Evolutionary conservation across 345 rosid species (phyloP).

Genomic region (Linum lewisii): DNA sequence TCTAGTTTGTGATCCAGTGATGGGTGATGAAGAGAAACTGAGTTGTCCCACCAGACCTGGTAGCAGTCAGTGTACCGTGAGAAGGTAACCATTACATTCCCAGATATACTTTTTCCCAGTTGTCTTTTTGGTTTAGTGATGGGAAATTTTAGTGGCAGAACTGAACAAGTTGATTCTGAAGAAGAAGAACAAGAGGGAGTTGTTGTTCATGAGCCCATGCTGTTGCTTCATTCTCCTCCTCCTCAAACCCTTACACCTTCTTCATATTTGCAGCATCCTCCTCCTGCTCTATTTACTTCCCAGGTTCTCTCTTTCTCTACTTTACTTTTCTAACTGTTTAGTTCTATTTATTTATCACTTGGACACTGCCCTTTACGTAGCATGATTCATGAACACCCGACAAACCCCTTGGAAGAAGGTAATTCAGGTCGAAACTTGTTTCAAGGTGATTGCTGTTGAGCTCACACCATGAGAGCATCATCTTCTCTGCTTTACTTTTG

Average conservation of each 20-base stretch:
- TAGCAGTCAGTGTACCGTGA: slow-evolving; percentile 78
- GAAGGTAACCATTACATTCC: slow-evolving; percentile 42
- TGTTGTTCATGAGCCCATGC: slow-evolving; percentile 24
- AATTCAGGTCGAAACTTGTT: too few relatives aligned
- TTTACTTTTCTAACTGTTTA: neutral
- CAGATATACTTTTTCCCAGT: slow-evolving; percentile 2
- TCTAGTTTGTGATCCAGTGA: slow-evolving; percentile 95
- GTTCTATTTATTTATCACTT: too few relatives aligned
- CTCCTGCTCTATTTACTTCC: slow-evolving; percentile 12
- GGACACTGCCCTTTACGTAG: too few relatives aligned
- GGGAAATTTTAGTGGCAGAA: slow-evolving; percentile 58
- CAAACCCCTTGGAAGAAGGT: too few relatives aligned
- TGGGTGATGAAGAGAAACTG: slow-evolving; percentile 99
- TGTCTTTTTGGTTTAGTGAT: slow-evolving; percentile 28
- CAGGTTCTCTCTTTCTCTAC: slow-evolving; percentile 18
- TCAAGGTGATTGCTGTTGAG: too few relatives aligned
- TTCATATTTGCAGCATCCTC: slow-evolving; percentile 3
- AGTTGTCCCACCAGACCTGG: slow-evolving; percentile 80
- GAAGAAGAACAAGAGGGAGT: slow-evolving; percentile 12
- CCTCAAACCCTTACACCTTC: slow-evolving; percentile 13
- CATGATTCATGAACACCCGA: too few relatives aligned
- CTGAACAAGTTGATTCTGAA: slow-evolving; percentile 19
- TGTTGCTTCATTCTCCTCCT: slow-evolving; percentile 21
- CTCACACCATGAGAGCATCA: too few relatives aligned
- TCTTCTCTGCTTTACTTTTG: neutral